Evolutionary conservation across 2,329 filamentous ascomycete species (phyloP), one percentile per base, ranked within the genome.

Genomic region (Grosmannia serpens): DNA sequence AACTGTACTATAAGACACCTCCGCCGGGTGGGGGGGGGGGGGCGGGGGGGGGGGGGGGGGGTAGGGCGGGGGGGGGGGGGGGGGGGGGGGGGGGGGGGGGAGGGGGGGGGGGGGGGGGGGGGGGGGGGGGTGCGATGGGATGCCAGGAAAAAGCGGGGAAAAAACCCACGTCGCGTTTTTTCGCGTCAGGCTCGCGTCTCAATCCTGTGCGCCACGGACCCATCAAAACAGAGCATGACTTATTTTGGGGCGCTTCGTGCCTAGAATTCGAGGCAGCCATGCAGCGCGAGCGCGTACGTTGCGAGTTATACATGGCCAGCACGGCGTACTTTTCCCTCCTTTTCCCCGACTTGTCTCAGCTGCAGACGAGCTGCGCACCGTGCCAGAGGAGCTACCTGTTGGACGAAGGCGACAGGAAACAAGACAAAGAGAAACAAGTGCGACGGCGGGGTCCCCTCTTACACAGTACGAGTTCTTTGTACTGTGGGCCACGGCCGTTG

Each of bases 181-280:
- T 63, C 60, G 63, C 61, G 62, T 58, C 53, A 50, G 38, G 29
- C 58, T 58, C 62, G 61, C 64, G 63, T 59, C 26, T 26, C 26
- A n/a, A n/a, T n/a, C n/a, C n/a, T n/a, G 38, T 20, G 24, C 11
- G 33, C 8, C 29, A 27, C 47, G 3, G 33, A 51, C 29, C 31
- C 29, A 38, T n/a, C 20, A 20, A 50, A 50, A 50, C 26, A 50
- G 15, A 27, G 4, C 24, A 17, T 9, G 7, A 13, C 3, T 11
- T 27, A 6, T 29, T 33, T 13, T 11, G 3, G 17, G 41, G 8
- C 13, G 8, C 13, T 26, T 26, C 1, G 4, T 55, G 53, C 53
- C 53, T 49, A 9, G 27, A 15, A 15, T 15, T 27, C 27, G 5
- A 55, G 53, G 53, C 53, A 22, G 24, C 35, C 8, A 9, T 29